Evolutionary conservation across 1,284 basidiomycete species (phyloP).

Genomic region (Inonotus obliquus): DNA sequence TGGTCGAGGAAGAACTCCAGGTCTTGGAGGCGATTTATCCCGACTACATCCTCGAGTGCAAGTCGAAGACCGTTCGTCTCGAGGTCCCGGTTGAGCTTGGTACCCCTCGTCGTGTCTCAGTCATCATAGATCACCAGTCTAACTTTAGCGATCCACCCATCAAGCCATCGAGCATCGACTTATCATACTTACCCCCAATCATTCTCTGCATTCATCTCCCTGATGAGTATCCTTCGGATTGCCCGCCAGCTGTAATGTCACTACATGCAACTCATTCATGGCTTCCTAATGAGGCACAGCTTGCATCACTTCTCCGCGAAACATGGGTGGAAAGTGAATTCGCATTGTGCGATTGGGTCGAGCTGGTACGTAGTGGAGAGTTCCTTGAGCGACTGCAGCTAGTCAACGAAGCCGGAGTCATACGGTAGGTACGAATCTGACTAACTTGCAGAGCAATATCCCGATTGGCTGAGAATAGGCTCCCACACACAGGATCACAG

Average conservation of each 20-base stretch:
- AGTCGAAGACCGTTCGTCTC: constrained; percentile 41
- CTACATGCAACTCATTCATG: constrained; percentile 56
- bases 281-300: constrained; percentile 38
- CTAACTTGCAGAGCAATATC: constrained; percentile 11
- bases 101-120: constrained; percentile 33
- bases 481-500: constrained; percentile 51
- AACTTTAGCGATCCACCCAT: constrained; percentile 2
- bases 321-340: constrained; percentile 60
- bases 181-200: constrained; percentile 58
- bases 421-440: constrained; percentile 38
- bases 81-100: constrained; percentile 62
- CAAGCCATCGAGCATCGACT: constrained; percentile 19
- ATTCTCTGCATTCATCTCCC: constrained; percentile 54
- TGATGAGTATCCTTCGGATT: constrained; percentile 47
- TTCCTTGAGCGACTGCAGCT: constrained; percentile 44
- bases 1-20: constrained; percentile 10
- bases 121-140: constrained; percentile 30
- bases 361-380: constrained; percentile 60
- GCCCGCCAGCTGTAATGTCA: constrained; percentile 50
- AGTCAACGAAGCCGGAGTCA: constrained; percentile 26
- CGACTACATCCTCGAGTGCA: constrained; percentile 46
- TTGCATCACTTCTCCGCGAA: constrained; percentile 39
- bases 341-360: constrained; percentile 65
- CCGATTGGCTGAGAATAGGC: constrained; percentile 32
- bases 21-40: constrained; percentile 65